Evolutionary conservation across 192 early-diverging fungal species (phyloP).

Genomic region (Funneliformis geosporum): DNA sequence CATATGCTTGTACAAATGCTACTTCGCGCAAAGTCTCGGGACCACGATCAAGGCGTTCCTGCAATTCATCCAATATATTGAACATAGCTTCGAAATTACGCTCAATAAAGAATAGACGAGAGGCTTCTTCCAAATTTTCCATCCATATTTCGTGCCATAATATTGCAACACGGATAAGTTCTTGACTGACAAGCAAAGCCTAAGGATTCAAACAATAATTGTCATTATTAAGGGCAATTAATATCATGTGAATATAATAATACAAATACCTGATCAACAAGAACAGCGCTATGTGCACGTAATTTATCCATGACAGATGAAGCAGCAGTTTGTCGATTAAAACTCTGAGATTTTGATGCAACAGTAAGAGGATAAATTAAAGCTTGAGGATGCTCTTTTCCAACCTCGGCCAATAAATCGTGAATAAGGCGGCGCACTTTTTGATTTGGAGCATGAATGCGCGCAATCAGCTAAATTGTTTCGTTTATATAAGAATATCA

Average conservation of each 20-base stretch:
- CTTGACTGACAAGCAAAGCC: constrained; percentile 91
- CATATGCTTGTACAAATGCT: constrained; percentile 89
- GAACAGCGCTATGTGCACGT: constrained; percentile 71
- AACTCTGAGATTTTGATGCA: constrained; percentile 88
- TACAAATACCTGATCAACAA: constrained; percentile 81
- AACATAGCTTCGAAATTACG: constrained; percentile 89
- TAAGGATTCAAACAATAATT: constrained; percentile 34
- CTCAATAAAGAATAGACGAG: constrained; percentile 72
- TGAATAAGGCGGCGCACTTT: constrained; percentile 84
- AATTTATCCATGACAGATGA: constrained; percentile 90
- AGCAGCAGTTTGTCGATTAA: constrained; percentile 73
- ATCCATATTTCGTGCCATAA: constrained; percentile 98
- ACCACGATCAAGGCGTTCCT: constrained; percentile 60
- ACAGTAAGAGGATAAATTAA: constrained; percentile 97
- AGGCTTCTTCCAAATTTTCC: constrained; percentile 88
- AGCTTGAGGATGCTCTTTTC: constrained; percentile 94
- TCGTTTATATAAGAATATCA: background rate
- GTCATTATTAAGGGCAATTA: background rate
- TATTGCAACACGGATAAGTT: constrained; percentile 95
- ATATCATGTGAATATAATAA: background rate
- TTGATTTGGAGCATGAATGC: constrained; percentile 79
- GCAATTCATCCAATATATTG: constrained; percentile 79
- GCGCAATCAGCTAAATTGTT: constrained; percentile 71
- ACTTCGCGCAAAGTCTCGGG: constrained; percentile 89
- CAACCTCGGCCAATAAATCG: constrained; percentile 85